Conservation (phyloP, 1,284 basidiomycete genomes). For the Prillingera fragicola region DNA sequence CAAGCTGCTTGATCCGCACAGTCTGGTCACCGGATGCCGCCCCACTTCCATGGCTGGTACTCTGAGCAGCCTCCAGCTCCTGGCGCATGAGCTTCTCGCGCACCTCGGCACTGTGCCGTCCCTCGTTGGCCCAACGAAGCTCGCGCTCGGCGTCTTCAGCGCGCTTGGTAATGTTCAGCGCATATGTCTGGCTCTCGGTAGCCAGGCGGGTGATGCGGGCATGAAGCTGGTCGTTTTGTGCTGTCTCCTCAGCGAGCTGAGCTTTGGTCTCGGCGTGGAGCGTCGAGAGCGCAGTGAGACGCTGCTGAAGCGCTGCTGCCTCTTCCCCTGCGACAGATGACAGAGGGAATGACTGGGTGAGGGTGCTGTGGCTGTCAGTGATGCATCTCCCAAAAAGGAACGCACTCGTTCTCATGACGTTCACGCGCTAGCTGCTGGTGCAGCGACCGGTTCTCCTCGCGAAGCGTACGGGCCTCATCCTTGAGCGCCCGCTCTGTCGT, state of each 20-base stretch:
- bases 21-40: conserved; percentile 16
- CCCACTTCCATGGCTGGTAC: background rate
- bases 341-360: conserved; percentile 37
- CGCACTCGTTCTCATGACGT: conserved; percentile 46
- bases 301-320: conserved; percentile 26
- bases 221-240: conserved; percentile 27
- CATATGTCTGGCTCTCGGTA: conserved; percentile 19
- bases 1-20: conserved; percentile 24
- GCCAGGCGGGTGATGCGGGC: conserved; percentile 28
- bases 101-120: conserved; percentile 34
- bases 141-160: conserved; percentile 36
- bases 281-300: conserved; percentile 32
- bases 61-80: conserved; percentile 29
- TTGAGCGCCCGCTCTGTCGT: conserved; percentile 25
- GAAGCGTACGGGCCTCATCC: conserved; percentile 29
- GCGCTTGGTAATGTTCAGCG: conserved; percentile 25
- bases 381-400: background rate
- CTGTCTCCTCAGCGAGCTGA: conserved; percentile 31
- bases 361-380: conserved; percentile 25
- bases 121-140: conserved; percentile 42
- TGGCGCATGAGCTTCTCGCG: conserved; percentile 32
- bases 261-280: conserved; percentile 31
- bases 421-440: conserved; percentile 40
- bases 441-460: conserved; percentile 31
- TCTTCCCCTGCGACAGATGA: conserved; percentile 18